Percentiles rank a stretch among this genome's conserved stretches.
These are phyloP conservation scores for Caryopteris hybrid DNA, from an alignment of 305 asterid genomes.

Conservation along the genomic window DNA sequence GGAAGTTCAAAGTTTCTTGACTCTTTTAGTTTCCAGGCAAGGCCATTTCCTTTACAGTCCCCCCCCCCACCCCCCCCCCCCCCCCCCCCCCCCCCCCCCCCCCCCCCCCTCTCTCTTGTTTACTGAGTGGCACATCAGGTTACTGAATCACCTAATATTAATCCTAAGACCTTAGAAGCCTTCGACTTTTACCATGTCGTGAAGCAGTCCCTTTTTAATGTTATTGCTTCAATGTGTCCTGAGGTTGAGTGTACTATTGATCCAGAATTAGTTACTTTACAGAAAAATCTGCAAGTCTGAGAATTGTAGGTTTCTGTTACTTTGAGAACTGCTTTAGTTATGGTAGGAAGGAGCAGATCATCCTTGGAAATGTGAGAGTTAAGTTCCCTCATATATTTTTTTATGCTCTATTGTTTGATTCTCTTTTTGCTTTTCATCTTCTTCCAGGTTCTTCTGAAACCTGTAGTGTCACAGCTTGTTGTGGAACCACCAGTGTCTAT, in stretches of 20 bases:
- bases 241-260: not conserved
- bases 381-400: not conserved
- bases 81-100: no score
- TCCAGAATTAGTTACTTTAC: not conserved
- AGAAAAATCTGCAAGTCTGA: not conserved
- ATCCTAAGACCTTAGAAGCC: not conserved
- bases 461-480: slow-evolving; percentile 71
- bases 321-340: not conserved
- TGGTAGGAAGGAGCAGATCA: not conserved
- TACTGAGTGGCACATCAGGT: no score
- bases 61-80: no score
- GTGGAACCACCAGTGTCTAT: slow-evolving; percentile 58
- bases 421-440: not conserved
- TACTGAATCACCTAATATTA: not conserved
- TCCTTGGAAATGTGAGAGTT: no score
- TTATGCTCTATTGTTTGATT: not conserved
- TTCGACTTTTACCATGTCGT: not conserved
- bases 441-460: slow-evolving; percentile 75
- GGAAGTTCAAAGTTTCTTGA: slow-evolving; percentile 69
- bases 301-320: not conserved
- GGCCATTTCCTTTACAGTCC: slow-evolving; percentile 21
- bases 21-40: slow-evolving; percentile 72
- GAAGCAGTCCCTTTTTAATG: not conserved
- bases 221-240: not conserved
- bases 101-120: no score